Base-by-base conservation (phyloP, 495 filamentous ascomycete species). In the Hyphodiscus hymeniophilus region DNA sequence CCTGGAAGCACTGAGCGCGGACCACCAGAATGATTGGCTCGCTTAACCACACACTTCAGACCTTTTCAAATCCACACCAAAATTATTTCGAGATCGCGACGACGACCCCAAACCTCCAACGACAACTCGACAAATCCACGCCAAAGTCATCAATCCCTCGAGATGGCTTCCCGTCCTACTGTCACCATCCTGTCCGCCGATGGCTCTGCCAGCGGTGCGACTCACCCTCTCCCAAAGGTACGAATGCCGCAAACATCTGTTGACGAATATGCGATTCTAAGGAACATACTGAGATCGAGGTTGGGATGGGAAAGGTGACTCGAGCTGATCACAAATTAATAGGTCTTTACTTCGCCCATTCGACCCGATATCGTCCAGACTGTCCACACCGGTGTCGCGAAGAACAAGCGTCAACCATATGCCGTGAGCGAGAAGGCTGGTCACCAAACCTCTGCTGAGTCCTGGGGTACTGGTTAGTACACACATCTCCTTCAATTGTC, bases 351-450 rank as follows among this genome's bases (percentile, higher is more conserved):
- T 67, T 76, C 87, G 53, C 92, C 94, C 51, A 97, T 98, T 77
- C 94, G 92, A 70, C 87, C 88, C 59, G 92, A 98, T 73, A 95
- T 98, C 65, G 94, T 98, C 62, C 92, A 97, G 70, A 72, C 75
- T 51, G 92, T 97, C 62, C 92, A 98, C 79, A 90, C 88, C 63
- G 94, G 94, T 63, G 94, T 98, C 82, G 90, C 90, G 65, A 98
- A 96, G 85, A 98, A 98, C 81, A 95, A 94, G 83, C 83, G 92
- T 69, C 92, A 98, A 79, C 91, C 92, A 50, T 98, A 98, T 73
- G 84, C 92, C 62, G 92, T 98, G 79, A 95, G 88, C 82, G 90
- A 95, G 85, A 98, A 98, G 82, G 92, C 92, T 67, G 92, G 92
- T 74, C 94, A 98, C 73, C 92, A 98, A 73, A 98, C 92, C 60